Base-by-base conservation (phyloP, 768 basidiomycete species). In the Galerina marginata region DNA sequence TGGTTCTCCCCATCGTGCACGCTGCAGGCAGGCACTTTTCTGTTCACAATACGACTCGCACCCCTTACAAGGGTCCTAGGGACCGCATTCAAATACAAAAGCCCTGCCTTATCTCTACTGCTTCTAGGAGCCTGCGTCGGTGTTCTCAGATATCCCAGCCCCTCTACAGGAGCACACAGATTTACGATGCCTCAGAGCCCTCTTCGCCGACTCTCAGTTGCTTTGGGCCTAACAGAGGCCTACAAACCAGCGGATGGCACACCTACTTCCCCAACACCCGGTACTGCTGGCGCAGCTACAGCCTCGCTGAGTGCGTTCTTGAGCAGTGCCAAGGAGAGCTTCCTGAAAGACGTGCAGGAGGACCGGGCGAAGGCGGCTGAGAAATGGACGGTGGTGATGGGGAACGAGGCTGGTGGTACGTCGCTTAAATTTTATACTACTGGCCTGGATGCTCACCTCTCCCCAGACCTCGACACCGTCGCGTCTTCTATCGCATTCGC, bases 371-470 rank as follows among this genome's bases (percentile, higher is more conserved):
- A 81, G 42, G 82, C 78, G 33, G 65, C 67, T 0, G 83, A 86
- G 48, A 43, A 53, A 7, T 99, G 95, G 96, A 90, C 86, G 0
- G 80, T 97, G 5, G 90, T 88, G 0, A 92, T 95, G 88, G 96
- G 96, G 0, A 99, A 99, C 72, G 96, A 99, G 75, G 94, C 96
- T 12, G 96, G 96, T 69, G 96, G 96, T 96, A 71, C 59, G 77
- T 68, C 16, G 37, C 10, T 44, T 15, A 29, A 38, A 44, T 40
- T 51, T 25, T 14, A 58, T 47, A 52, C n/a, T 40, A 54, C 43
- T 52, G 25, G 16, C 42, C 20, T 54, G 36, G 38, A 40, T 26
- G 37, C 25, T 53, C 37, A 42, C 38, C 26, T 53, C 37, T 54
- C 20, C 29, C n/a, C 53, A 98, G 96, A 99, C 74, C 86, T 99